phyloP scores from a whole-genome alignment of 345 rosid species.

The Cardamine chenopodiifolia region DNA sequence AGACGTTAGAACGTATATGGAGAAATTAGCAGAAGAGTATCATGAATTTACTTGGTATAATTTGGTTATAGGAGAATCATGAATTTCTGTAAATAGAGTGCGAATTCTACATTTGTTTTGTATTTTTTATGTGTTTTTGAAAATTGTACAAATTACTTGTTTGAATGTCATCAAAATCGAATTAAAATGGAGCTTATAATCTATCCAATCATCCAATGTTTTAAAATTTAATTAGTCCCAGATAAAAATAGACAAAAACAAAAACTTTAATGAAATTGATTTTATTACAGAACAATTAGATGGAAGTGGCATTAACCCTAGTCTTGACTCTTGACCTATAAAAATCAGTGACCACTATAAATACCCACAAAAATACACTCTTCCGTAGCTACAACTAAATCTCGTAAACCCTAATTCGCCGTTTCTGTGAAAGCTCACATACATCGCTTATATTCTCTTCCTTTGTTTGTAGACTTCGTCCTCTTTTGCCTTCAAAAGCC shows the following conservation, averaged over 20 bases:
- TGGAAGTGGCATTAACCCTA: conserved; percentile 8
- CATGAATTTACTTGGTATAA: conserved; percentile 18
- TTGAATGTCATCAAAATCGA: background rate
- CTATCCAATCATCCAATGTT: too few species aligned
- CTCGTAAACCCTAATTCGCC: background rate
- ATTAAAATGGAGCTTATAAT: background rate
- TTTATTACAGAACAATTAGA: background rate
- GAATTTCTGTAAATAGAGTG: conserved; percentile 17
- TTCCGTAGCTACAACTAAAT: conserved; percentile 11
- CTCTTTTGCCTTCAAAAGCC: background rate
- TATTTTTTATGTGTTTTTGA: background rate
- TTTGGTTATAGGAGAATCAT: conserved; percentile 3
- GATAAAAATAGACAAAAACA: background rate
- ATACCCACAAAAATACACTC: background rate
- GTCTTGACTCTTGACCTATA: conserved; percentile 18
- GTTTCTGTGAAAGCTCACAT: background rate
- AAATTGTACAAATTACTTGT: conserved; percentile 13
- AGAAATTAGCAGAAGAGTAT: conserved; percentile 68
- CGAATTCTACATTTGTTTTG: background rate
- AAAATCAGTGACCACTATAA: conserved; percentile 12
- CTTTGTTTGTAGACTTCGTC: background rate
- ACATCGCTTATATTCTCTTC: background rate
- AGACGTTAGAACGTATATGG: conserved; percentile 75
- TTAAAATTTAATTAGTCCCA: too few species aligned
- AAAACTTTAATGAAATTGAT: background rate